Evolutionary conservation across 306 rosid genomes (phyloP), one percentile per base, ranked within the genome.

Genomic region (Heteromeles arbutifolia): DNA sequence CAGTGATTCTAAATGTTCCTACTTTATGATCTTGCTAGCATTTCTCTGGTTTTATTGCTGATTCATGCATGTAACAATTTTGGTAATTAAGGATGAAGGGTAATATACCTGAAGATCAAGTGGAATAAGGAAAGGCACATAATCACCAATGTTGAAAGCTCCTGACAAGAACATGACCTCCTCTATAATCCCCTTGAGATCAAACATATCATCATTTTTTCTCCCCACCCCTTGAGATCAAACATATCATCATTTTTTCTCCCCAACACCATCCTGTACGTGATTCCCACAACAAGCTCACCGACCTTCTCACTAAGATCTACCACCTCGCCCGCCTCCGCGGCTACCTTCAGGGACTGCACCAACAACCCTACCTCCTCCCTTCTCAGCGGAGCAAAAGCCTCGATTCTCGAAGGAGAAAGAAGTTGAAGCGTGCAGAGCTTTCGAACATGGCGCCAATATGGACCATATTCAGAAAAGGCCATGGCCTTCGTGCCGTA

Each of bases 81-180:
- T 34, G 39, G 39, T 34, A 34, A 34, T 34, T 34, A 34, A 34
- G 39, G 39, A 34, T 34, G 39, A 6, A 34, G 39, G 39, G 39
- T 34, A 34, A 34, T 8, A 34, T 34, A 76, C 87, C 84, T 84
- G 87, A 74, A 63, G 50, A 79, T 86, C 87, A 77, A 86, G 62
- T 17, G 63, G 6, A 5, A n/a, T 34, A 18, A 83, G 74, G 43
- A 19, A 83, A 53, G 82, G 79, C 32, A 79, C 29, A 21, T 26
- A 84, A 84, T 86, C 90, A 7, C 83, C 65, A 5, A 84, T 3
- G 72, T 84, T 86, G 74, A 84, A 84, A 31, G 78, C 72, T 39
- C 86, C 88, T 0, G 4, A 1, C 75, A 84, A 45, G 58, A 9
- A 15, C n/a, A 77, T 0, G 0, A 2, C 11, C 31, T 82, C 84